phyloP scores from a whole-genome alignment of 352 stramenopile species.

The Aphanomyces cochlioides region DNA sequence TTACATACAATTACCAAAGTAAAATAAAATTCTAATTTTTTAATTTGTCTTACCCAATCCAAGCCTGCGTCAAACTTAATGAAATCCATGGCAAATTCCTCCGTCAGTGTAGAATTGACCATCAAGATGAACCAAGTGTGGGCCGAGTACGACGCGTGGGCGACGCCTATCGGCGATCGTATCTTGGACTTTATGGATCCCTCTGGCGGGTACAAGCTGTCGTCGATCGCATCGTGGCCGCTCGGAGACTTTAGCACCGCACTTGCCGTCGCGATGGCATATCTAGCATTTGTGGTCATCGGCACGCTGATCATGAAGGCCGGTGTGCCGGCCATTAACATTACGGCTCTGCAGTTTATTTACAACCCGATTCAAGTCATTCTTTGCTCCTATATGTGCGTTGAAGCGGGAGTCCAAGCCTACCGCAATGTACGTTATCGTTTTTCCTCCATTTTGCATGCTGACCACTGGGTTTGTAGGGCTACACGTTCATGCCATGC shows the following conservation, averaged over 20 bases:
- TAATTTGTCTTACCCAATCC: too few species aligned
- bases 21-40: too few species aligned
- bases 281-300: constrained; percentile 64
- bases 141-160: constrained; percentile 48
- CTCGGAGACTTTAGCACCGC: constrained; percentile 59
- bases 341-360: constrained; percentile 82
- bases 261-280: constrained; percentile 55
- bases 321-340: constrained; percentile 52
- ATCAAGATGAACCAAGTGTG: constrained; percentile 6
- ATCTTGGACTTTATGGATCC: constrained; percentile 61
- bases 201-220: constrained; percentile 50
- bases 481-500: constrained; percentile 84
- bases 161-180: constrained; percentile 44
- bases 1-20: too few species aligned
- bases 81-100: constrained; percentile 3
- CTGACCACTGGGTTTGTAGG: constrained; percentile 31
- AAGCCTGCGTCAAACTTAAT: background rate
- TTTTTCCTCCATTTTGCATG: background rate
- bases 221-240: constrained; percentile 59
- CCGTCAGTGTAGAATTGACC: too few species aligned
- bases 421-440: constrained; percentile 65
- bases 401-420: constrained; percentile 84
- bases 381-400: constrained; percentile 91
- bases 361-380: constrained; percentile 95
- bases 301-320: constrained; percentile 59